Conservation (phyloP, 768 basidiomycete species). For the Suillus hirtellus region DNA sequence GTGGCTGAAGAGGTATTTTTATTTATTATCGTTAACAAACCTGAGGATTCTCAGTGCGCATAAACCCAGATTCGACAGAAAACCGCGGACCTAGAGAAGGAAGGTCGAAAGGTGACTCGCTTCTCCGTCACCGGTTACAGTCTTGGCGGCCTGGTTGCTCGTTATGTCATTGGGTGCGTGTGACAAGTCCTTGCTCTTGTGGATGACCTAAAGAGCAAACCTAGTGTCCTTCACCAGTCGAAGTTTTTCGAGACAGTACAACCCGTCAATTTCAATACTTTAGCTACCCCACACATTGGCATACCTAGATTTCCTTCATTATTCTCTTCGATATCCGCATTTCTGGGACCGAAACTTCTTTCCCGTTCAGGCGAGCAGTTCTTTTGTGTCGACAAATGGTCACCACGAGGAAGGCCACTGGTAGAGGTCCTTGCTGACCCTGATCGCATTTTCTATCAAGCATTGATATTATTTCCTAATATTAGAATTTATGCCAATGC, state of each 20-base stretch:
- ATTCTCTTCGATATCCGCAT: constrained; percentile 50
- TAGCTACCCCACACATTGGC: constrained; percentile 85
- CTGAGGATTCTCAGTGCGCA: constrained; percentile 10
- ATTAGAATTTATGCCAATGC: constrained; percentile 82
- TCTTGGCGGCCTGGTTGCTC: constrained; percentile 79
- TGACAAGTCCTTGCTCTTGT: not conserved
- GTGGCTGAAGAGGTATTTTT: constrained; percentile 70
- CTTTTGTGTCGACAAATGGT: constrained; percentile 74
- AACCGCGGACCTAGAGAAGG: constrained; percentile 49
- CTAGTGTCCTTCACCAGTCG: constrained; percentile 62
- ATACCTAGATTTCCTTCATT: constrained; percentile 63
- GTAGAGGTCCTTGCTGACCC: constrained; percentile 83
- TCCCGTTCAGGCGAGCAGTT: constrained; percentile 83
- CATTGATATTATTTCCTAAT: constrained; percentile 62
- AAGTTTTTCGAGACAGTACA: constrained; percentile 69
- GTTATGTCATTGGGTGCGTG: constrained; percentile 71
- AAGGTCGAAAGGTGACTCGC: constrained; percentile 59
- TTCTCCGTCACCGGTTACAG: constrained; percentile 80
- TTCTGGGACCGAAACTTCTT: constrained; percentile 66
- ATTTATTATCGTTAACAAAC: not conserved
- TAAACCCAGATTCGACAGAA: constrained; percentile 53
- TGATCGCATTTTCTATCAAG: constrained; percentile 75
- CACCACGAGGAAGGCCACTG: constrained; percentile 61
- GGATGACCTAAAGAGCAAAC: constrained; percentile 8
- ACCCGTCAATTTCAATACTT: constrained; percentile 80